Evolutionary conservation across 192 early-diverging fungal genomes (phyloP).

Genomic region (Umbelopsis ramanniana): DNA sequence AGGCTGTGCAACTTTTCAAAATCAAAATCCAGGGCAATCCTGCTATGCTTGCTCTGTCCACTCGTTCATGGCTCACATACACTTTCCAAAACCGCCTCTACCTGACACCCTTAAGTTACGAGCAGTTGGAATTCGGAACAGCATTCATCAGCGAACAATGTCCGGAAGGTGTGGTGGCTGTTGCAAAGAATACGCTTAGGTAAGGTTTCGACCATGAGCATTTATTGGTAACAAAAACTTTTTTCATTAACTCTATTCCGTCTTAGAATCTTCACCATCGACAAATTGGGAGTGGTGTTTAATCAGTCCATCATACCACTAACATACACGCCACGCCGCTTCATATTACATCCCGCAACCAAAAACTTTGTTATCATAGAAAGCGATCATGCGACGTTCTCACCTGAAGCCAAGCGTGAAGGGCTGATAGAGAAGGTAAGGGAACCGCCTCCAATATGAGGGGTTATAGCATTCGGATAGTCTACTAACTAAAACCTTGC

Average conservation of each 20-base stretch:
- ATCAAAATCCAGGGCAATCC: slow-evolving; percentile 67
- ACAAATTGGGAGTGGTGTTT: slow-evolving; percentile 79
- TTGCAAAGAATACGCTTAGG: slow-evolving; percentile 82
- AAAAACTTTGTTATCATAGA: slow-evolving; percentile 91
- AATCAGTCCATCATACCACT: slow-evolving; percentile 87
- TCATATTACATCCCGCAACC: slow-evolving; percentile 72
- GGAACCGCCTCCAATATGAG: not conserved
- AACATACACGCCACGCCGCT: slow-evolving; percentile 85
- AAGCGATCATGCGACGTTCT: slow-evolving; percentile 79
- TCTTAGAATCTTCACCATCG: slow-evolving; percentile 81
- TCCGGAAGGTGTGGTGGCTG: slow-evolving; percentile 86
- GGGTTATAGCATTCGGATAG: not conserved
- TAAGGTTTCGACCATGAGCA: slow-evolving; percentile 7
- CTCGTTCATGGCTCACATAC: slow-evolving; percentile 90
- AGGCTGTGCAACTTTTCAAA: slow-evolving; percentile 80
- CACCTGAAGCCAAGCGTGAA: slow-evolving; percentile 64
- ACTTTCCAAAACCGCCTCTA: slow-evolving; percentile 72
- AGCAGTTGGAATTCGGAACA: slow-evolving; percentile 82
- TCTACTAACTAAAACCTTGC: not conserved
- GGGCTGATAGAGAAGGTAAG: slow-evolving; percentile 55
- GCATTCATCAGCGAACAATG: slow-evolving; percentile 86
- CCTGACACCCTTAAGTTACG: slow-evolving; percentile 86
- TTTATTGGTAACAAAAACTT: not conserved
- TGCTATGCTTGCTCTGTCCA: slow-evolving; percentile 83
- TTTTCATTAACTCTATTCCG: not conserved